Base-by-base conservation (phyloP, 768 basidiomycete species). In the Naganishia vaughanmartiniae region DNA sequence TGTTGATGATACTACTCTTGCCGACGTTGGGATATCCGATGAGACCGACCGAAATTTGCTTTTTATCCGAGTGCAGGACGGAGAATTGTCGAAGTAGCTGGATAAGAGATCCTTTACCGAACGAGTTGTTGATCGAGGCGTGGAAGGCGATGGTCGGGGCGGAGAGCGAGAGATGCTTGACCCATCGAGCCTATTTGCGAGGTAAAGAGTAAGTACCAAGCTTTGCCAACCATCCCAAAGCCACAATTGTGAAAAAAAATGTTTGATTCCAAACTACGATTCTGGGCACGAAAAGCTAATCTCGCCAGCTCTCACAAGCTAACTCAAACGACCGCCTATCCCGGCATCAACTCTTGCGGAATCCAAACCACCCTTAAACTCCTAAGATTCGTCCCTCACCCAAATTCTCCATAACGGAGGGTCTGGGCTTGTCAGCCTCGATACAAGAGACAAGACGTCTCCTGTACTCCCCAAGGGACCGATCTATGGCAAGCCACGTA, bases 21-120 rank as follows among this genome's bases (percentile, higher is more conserved):
- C 95, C 95, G 71, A 96, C 93, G 79, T 99, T 99, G 10, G 96
- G 95, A 82, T 99, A 99, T 60, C 96, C 95, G 75, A 99, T 87
- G 79, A 99, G 92, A 17, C 95, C 95, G 74, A 99, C 93, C 24
- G 92, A 95, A 76, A 99, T 98, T 81, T 99, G 95, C 83, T 96
- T 98, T 85, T 96, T 97, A 84, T 99, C 96, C 14, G 92, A 91
- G 82, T 98, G 96, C 45, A 98, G 87, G 74, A 92, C 91, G 5
- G 93, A 90, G 81, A 99, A 99, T 79, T 98, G 96, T 31, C 96
- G 87, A 55, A 99, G 86, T 54, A 98, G 87, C 82, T 96, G 93
- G 76, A 99, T 99, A 72, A 99, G 88, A 24, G 96, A 92, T 24
- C 95, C 95, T 83, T 99, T 98, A 76, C 95, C 96, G 78, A 99